phyloP scores from a whole-genome alignment of 805 yeast genomes.

The Suhomyces xylopsoci region DNA sequence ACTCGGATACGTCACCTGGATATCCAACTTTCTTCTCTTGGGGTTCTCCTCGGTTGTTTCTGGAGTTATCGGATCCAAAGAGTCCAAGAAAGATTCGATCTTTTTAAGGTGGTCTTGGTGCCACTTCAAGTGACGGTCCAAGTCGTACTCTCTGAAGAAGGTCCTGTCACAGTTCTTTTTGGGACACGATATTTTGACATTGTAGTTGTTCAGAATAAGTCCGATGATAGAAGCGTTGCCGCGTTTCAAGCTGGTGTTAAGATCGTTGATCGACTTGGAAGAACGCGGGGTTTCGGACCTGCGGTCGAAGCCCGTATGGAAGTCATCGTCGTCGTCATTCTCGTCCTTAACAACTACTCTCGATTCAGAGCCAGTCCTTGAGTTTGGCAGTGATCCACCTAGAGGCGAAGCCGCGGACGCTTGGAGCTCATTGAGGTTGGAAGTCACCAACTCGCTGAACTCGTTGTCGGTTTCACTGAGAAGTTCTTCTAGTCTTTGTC shows the following conservation, averaged over 20 bases:
- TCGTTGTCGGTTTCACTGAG: conserved; percentile 14
- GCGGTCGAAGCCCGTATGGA: not conserved
- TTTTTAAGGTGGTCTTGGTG: conserved; percentile 37
- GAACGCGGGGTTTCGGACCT: conserved; percentile 5
- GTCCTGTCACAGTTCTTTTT: conserved; percentile 50
- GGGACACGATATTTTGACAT: conserved; percentile 43
- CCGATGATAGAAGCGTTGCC: conserved; percentile 26
- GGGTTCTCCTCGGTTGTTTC: not conserved
- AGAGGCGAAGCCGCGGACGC: not conserved
- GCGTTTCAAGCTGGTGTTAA: conserved; percentile 5
- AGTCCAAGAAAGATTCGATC: conserved; percentile 27
- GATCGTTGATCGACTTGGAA: conserved; percentile 2
- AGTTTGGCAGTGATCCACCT: not conserved
- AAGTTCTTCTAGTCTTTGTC: conserved; percentile 18
- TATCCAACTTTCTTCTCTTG: conserved; percentile 1
- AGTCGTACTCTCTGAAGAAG: conserved; percentile 49
- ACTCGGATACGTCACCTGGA: not conserved
- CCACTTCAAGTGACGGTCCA: conserved; percentile 52
- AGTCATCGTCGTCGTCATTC: conserved; percentile 1
- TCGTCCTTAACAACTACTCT: conserved; percentile 3
- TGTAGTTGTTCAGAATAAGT: conserved; percentile 36
- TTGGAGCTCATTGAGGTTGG: not conserved
- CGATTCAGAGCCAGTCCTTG: not conserved
- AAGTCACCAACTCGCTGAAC: conserved; percentile 5
- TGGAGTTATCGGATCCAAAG: conserved; percentile 15